Percentiles rank a stretch among this genome's conserved stretches.
These are phyloP conservation scores for Physaria fendleri DNA, from an alignment of 345 rosid species.

Conservation along the genomic window DNA sequence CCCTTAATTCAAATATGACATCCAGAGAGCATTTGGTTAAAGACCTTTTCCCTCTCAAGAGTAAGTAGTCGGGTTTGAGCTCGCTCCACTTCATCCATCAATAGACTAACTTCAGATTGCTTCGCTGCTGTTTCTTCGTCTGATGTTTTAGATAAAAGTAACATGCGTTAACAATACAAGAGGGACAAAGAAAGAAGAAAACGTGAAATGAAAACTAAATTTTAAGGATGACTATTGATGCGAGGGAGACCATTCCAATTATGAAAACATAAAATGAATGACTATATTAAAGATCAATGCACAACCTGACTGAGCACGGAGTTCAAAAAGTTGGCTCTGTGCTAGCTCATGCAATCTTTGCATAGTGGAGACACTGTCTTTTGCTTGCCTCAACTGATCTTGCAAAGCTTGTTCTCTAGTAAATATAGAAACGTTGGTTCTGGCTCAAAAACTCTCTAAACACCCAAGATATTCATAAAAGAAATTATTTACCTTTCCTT, in stretches of 20 bases:
- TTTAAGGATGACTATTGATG: background rate
- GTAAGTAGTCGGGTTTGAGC: slow-evolving; percentile 92
- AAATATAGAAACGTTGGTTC: background rate
- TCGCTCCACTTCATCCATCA: slow-evolving; percentile 99
- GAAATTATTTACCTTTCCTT: slow-evolving; percentile 59
- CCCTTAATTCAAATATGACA: slow-evolving; percentile 7
- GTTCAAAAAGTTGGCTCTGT: slow-evolving; percentile 91
- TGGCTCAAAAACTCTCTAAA: slow-evolving; percentile 1
- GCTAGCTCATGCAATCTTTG: slow-evolving; percentile 97
- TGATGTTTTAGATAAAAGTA: slow-evolving; percentile 30
- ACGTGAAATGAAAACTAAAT: background rate
- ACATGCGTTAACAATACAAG: slow-evolving; percentile 16
- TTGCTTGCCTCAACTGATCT: slow-evolving; percentile 95
- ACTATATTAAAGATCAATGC: slow-evolving; percentile 15
- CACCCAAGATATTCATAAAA: background rate
- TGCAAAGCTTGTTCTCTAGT: slow-evolving; percentile 84
- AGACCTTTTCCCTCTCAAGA: slow-evolving; percentile 96
- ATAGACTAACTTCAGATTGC: slow-evolving; percentile 86
- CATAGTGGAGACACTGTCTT: slow-evolving; percentile 91
- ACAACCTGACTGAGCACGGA: slow-evolving; percentile 94
- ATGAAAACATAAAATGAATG: slow-evolving; percentile 5
- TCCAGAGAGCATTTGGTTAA: background rate
- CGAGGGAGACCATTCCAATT: background rate
- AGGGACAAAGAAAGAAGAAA: background rate
- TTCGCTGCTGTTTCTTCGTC: slow-evolving; percentile 92